Percentiles rank a stretch among this genome's conserved stretches.
phyloP scores from a whole-genome alignment of 2,329 filamentous ascomycete species.

The Cryphonectria parasitica region DNA sequence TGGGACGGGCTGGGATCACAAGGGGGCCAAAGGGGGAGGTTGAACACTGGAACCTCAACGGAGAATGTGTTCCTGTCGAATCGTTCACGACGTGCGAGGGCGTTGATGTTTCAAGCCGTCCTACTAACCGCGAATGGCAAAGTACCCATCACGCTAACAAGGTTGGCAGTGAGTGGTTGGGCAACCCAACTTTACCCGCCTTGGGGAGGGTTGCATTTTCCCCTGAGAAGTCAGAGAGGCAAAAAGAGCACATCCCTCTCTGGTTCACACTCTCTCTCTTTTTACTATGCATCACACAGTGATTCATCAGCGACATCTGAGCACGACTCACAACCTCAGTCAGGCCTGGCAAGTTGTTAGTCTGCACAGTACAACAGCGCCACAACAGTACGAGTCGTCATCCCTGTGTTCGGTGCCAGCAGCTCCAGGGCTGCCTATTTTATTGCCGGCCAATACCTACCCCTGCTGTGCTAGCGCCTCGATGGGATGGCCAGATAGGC shows the following conservation, averaged over 20 bases:
- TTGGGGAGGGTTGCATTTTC: neutral
- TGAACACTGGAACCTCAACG: neutral
- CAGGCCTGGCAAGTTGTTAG: too few relatives aligned
- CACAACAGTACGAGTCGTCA: too few relatives aligned
- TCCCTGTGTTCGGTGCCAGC: too few relatives aligned
- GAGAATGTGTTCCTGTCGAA: constrained; percentile 10
- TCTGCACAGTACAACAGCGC: too few relatives aligned
- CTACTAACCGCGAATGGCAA: constrained; percentile 3
- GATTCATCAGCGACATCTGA: too few relatives aligned
- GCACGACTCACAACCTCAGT: too few relatives aligned
- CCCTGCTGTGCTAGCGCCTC: neutral
- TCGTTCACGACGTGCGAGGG: constrained; percentile 10
- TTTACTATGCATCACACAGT: too few relatives aligned
- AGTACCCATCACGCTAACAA: neutral
- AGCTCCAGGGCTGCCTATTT: neutral
- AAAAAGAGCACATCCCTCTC: neutral
- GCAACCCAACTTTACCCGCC: too few relatives aligned
- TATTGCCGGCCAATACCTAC: constrained; percentile 1
- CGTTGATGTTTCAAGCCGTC: constrained; percentile 13
- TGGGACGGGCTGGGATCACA: constrained; percentile 9
- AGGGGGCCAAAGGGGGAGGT: neutral
- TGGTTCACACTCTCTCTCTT: too few relatives aligned
- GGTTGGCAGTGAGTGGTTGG: neutral
- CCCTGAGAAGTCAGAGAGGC: neutral
- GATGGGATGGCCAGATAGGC: neutral